Conservation (phyloP, 2,329 filamentous ascomycete species). For the Microthyrium microscopicum region DNA sequence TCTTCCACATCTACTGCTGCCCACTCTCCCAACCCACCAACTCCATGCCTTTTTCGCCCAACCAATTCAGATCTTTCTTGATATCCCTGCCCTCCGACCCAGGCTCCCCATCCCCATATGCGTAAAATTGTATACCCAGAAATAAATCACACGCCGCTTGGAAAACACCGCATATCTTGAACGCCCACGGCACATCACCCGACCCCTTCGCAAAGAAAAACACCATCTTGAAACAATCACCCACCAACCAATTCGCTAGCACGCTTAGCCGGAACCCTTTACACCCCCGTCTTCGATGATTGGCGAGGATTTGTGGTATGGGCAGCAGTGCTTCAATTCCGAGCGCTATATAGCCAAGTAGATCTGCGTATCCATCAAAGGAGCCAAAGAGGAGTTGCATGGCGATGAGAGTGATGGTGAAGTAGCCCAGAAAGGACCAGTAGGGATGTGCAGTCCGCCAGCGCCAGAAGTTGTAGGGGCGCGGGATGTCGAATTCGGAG, state of each 20-base stretch:
- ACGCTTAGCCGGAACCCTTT: conserved; percentile 65
- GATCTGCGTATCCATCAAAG: conserved; percentile 40
- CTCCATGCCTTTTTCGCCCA: no score
- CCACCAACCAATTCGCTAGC: conserved; percentile 59
- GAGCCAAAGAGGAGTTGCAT: conserved; percentile 52
- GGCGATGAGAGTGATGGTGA: conserved; percentile 42
- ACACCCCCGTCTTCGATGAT: conserved; percentile 51
- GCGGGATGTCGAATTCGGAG: conserved; percentile 38
- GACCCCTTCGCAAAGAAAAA: conserved; percentile 56
- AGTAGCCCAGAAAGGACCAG: conserved; percentile 60
- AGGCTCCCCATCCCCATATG: conserved; percentile 42
- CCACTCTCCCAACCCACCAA: not conserved
- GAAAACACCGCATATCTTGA: conserved; percentile 70
- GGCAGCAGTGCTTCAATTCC: conserved; percentile 68
- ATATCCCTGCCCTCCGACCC: conserved; percentile 1
- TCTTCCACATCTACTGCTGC: not conserved
- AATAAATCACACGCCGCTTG: conserved; percentile 62
- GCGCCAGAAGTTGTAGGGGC: conserved; percentile 71
- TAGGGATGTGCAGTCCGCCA: conserved; percentile 63
- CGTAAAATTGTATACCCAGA: conserved; percentile 56
- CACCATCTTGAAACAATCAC: conserved; percentile 68
- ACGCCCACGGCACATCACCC: conserved; percentile 50
- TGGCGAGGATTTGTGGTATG: conserved; percentile 60
- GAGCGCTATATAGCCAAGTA: conserved; percentile 61
- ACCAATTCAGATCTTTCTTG: not conserved